Base-by-base conservation (phyloP, 2,329 filamentous ascomycete species). In the Trichophaea hybrida region DNA sequence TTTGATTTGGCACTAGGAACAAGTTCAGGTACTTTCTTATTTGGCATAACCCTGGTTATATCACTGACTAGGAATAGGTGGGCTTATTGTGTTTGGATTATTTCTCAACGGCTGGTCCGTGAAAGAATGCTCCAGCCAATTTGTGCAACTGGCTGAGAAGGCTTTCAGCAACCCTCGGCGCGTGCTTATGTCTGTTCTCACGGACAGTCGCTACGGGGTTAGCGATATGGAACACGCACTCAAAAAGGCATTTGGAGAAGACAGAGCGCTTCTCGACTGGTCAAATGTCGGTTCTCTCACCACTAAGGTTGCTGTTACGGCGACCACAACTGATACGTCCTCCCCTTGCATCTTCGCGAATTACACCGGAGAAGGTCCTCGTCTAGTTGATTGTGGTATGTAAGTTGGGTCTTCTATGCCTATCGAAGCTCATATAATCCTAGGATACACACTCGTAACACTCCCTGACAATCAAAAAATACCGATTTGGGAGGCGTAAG, bases 401-500 rank as follows among this genome's bases (percentile, higher is more conserved):
- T 43, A 54, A 7, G 12, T n/a, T n/a, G n/a, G n/a, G n/a, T n/a
- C n/a, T n/a, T n/a, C n/a, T n/a, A n/a, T n/a, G n/a, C n/a, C n/a
- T n/a, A n/a, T n/a, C n/a, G n/a, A n/a, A n/a, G n/a, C n/a, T n/a
- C n/a, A n/a, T n/a, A n/a, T 35, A 49, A 7, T 49, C 17, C 6
- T 49, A 49, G 46, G 46, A 49, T 53, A 59, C 5, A 31, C 32
- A n/a, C 46, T 49, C 46, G 15, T 49, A 49, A 17, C 17, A 8
- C 17, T 49, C 7, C 46, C 46, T 15, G 46, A 49, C 15, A 15
- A 49, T 17, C 46, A 56, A 12, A 51, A 55, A 35, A n/a, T 58
- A n/a, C 33, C 37, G 12, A 24, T 56, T 15, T 59, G 51, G 57
- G 59, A 61, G 46, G 57, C 52, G 33, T 61, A 61, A 13, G 59